Evolutionary conservation across 73 alveolate species (phyloP).

Genomic region (Paramecium pentaurelia): DNA sequence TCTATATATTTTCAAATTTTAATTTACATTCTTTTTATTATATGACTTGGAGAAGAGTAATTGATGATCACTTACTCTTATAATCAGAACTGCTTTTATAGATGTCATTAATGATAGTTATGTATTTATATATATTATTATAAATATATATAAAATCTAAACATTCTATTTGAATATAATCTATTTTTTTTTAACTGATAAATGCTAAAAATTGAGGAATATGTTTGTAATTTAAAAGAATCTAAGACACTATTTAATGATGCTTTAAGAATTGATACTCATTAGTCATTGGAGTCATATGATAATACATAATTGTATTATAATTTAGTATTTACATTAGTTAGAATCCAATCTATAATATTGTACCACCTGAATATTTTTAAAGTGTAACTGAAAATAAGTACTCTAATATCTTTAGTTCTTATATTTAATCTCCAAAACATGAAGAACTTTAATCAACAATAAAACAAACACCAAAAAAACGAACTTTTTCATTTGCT

Average conservation of each 20-base stretch:
- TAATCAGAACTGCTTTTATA: not conserved
- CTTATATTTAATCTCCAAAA: not conserved
- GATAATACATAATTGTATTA: slow-evolving; percentile 3
- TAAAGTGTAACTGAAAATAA: not conserved
- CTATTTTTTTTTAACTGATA: not conserved
- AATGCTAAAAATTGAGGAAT: slow-evolving; percentile 12
- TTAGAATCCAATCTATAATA: slow-evolving; percentile 16
- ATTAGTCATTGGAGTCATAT: not conserved
- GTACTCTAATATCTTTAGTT: slow-evolving; percentile 23
- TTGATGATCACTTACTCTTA: not conserved
- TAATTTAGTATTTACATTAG: slow-evolving; percentile 5
- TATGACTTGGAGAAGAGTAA: not conserved
- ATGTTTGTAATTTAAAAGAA: slow-evolving; percentile 6
- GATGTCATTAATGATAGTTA: not conserved
- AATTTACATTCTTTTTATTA: not conserved
- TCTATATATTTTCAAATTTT: not conserved
- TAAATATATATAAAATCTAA: not conserved
- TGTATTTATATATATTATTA: not conserved
- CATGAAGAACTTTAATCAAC: not conserved
- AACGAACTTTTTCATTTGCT: slow-evolving; percentile 23
- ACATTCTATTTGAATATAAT: not conserved
- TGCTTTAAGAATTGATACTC: not conserved
- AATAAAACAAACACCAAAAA: not conserved
- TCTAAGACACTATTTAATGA: not conserved
- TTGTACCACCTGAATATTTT: not conserved